These are phyloP conservation scores for Poterioochromonas sp. DNA, from an alignment of 352 stramenopile genomes.

Conservation along the genomic window DNA sequence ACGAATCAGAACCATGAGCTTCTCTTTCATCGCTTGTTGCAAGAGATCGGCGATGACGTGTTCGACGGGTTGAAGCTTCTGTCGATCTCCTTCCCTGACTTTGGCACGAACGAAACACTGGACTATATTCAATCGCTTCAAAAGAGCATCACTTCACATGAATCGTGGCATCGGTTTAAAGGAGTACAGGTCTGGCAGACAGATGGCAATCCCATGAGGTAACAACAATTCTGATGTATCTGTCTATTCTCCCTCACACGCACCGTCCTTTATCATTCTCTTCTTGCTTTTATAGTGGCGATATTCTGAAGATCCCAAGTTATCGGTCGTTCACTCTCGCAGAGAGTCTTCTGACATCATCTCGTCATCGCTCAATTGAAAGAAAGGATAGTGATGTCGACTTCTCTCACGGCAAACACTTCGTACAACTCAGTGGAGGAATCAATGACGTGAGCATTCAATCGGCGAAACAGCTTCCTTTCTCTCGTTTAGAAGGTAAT, in stretches of 20 bases:
- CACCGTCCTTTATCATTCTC: constrained; percentile 31
- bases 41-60: neutral
- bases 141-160: neutral
- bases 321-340: neutral
- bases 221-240: neutral
- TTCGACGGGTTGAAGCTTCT: neutral
- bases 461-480: neutral
- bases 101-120: neutral
- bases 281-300: neutral
- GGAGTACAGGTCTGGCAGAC: constrained; percentile 41
- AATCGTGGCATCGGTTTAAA: neutral
- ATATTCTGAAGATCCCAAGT: neutral
- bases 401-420: constrained; percentile 40
- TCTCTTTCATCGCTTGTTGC: neutral
- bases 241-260: neutral
- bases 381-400: neutral
- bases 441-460: constrained; percentile 39
- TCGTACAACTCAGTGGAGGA: constrained; percentile 43
- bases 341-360: neutral
- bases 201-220: constrained; percentile 43
- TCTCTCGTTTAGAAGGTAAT: no score
- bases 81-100: constrained; percentile 5
- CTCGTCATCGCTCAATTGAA: neutral
- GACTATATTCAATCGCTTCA: neutral
- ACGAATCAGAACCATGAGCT: neutral